Conservation (phyloP, 2,329 filamentous ascomycete species). For the Colletotrichum sp. region DNA sequence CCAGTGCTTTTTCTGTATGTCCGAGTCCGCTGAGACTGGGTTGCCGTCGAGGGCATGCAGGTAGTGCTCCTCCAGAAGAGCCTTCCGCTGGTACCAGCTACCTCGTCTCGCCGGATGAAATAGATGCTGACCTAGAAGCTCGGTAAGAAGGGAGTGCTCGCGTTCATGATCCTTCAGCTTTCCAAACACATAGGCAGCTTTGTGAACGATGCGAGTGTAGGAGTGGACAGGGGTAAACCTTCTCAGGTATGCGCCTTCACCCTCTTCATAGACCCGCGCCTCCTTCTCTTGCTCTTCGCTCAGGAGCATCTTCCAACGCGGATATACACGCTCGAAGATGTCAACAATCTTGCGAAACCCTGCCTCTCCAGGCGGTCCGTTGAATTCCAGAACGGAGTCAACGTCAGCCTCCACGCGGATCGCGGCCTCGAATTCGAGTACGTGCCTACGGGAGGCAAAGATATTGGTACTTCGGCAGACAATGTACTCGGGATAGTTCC, state of each 20-base stretch:
- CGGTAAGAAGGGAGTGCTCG: conserved; percentile 76
- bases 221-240: conserved; percentile 92
- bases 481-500: conserved; percentile 89
- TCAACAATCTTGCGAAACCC: conserved; percentile 72
- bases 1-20: conserved; percentile 80
- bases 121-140: conserved; percentile 79
- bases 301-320: conserved; percentile 79
- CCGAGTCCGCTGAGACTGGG: conserved; percentile 38
- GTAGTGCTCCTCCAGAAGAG: conserved; percentile 93
- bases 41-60: conserved; percentile 69
- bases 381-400: conserved; percentile 82
- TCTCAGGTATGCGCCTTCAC: conserved; percentile 87
- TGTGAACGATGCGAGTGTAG: conserved; percentile 92
- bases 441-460: conserved; percentile 74
- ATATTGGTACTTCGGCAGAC: conserved; percentile 91
- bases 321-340: conserved; percentile 76
- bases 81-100: conserved; percentile 95
- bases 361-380: conserved; percentile 69
- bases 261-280: conserved; percentile 75
- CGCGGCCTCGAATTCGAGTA: conserved; percentile 90
- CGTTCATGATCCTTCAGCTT: conserved; percentile 80
- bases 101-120: conserved; percentile 88
- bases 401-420: conserved; percentile 82
- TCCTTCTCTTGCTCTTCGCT: conserved; percentile 80
- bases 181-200: conserved; percentile 79